phyloP scores from a whole-genome alignment of 2,329 filamentous ascomycete species.

The Trichoderma atrobrunneum region DNA sequence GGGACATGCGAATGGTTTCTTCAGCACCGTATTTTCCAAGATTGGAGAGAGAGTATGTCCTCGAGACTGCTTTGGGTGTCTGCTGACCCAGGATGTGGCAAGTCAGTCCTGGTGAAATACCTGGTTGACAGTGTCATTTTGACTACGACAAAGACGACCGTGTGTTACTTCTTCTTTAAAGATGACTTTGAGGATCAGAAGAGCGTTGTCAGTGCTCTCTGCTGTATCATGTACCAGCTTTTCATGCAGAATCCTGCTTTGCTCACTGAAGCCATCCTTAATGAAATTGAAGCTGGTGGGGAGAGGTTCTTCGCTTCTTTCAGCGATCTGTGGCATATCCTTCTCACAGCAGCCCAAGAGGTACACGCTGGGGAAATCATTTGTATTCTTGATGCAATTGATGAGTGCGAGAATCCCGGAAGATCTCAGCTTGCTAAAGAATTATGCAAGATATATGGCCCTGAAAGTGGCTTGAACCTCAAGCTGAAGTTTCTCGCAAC shows the following conservation, averaged over 20 bases:
- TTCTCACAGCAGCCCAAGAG: background rate
- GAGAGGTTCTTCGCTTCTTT: background rate
- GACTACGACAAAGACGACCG: constrained; percentile 20
- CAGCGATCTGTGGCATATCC: background rate
- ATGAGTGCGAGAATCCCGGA: background rate
- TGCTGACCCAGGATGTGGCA: constrained; percentile 44
- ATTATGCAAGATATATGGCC: background rate
- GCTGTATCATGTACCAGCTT: background rate
- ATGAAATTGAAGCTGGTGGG: background rate
- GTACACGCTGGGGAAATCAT: background rate
- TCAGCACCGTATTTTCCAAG: background rate
- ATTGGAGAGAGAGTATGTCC: background rate
- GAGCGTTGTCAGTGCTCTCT: background rate
- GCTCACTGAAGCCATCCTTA: background rate
- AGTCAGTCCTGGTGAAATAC: constrained; percentile 41
- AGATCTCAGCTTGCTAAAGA: background rate
- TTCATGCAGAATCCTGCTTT: background rate
- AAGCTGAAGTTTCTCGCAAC: background rate
- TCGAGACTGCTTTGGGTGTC: constrained; percentile 29
- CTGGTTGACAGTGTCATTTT: constrained; percentile 34
- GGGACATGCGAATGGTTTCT: background rate
- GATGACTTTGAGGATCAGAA: background rate
- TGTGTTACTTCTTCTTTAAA: background rate
- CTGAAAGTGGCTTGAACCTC: background rate
- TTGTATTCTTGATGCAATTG: background rate